A percentile compares a stretch with the other conserved stretches of the same genome.
These are phyloP conservation scores for Schizochytrium sp. DNA, from an alignment of 108 stramenopile species.

Conservation along the genomic window DNA sequence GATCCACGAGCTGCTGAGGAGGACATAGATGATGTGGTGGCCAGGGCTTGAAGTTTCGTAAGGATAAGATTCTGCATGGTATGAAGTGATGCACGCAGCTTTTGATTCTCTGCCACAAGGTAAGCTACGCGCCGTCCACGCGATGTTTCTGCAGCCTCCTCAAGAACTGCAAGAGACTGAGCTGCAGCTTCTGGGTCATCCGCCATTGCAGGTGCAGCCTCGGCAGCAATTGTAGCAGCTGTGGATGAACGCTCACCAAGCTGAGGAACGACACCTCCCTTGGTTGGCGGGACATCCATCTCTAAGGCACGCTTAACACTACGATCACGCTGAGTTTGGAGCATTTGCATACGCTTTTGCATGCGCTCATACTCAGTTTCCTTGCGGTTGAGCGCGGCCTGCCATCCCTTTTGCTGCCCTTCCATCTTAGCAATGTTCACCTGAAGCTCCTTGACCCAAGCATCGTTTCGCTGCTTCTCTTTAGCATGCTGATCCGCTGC, in stretches of 20 bases:
- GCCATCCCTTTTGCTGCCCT: slow-evolving; percentile 58
- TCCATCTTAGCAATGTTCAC: slow-evolving; percentile 56
- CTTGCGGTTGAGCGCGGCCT: slow-evolving; percentile 57
- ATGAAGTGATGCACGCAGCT: slow-evolving; percentile 42
- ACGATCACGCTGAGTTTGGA: slow-evolving; percentile 10
- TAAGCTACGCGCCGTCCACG: slow-evolving; percentile 8
- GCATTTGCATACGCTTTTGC: slow-evolving; percentile 54
- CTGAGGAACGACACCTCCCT: background rate
- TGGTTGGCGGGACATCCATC: background rate
- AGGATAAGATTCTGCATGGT: slow-evolving; percentile 20
- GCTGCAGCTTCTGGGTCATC: background rate
- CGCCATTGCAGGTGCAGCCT: background rate
- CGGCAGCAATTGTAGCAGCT: background rate
- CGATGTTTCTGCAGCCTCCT: slow-evolving; percentile 7
- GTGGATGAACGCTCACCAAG: background rate
- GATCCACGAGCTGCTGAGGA: background rate
- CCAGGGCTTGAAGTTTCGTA: background rate
- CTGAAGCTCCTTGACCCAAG: slow-evolving; percentile 51
- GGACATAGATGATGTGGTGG: background rate
- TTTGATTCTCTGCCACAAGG: slow-evolving; percentile 27
- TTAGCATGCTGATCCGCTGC: background rate
- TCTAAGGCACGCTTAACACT: slow-evolving; percentile 36
- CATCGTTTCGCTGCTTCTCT: slow-evolving; percentile 22
- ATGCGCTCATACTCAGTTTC: slow-evolving; percentile 46
- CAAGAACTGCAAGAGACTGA: slow-evolving; percentile 14